Conservation (phyloP, 257 asterid genomes). For the Solanum tarapatanum region DNA sequence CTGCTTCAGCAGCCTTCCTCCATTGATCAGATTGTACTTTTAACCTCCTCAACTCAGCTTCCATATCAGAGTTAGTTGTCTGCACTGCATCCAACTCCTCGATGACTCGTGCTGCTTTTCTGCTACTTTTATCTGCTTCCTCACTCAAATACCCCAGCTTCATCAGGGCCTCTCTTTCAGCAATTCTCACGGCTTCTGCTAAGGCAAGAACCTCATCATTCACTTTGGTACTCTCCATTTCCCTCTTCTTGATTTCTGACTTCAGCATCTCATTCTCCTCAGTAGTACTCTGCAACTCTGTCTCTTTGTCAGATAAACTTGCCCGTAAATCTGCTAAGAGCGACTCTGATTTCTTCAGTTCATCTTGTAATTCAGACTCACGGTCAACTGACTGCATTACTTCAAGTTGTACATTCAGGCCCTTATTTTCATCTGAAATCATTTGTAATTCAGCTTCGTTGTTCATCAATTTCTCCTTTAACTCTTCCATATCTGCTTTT, state of each 20-base stretch:
- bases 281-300: slow-evolving; percentile 18
- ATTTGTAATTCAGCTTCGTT: slow-evolving; percentile 26
- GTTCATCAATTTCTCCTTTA: slow-evolving; percentile 25
- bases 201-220: slow-evolving; percentile 33
- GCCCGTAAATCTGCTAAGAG: slow-evolving; percentile 29
- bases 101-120: slow-evolving; percentile 31
- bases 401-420: slow-evolving; percentile 6
- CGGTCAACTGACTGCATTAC: not conserved
- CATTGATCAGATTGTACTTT: slow-evolving; percentile 89
- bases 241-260: slow-evolving; percentile 40
- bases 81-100: slow-evolving; percentile 72
- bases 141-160: slow-evolving; percentile 51
- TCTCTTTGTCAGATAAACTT: slow-evolving; percentile 36
- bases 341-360: slow-evolving; percentile 24
- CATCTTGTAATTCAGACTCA: slow-evolving; percentile 13
- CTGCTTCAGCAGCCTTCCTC: slow-evolving; percentile 96
- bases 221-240: slow-evolving; percentile 21
- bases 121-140: slow-evolving; percentile 51
- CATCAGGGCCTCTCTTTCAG: slow-evolving; percentile 51
- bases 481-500: slow-evolving; percentile 31
- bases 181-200: slow-evolving; percentile 38
- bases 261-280: slow-evolving; percentile 55
- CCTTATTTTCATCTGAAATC: slow-evolving; percentile 11
- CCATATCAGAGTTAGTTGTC: slow-evolving; percentile 54
- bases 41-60: slow-evolving; percentile 60